Base-by-base conservation (phyloP, 495 filamentous ascomycete genomes). In the Amphirosellinia nigrospora region DNA sequence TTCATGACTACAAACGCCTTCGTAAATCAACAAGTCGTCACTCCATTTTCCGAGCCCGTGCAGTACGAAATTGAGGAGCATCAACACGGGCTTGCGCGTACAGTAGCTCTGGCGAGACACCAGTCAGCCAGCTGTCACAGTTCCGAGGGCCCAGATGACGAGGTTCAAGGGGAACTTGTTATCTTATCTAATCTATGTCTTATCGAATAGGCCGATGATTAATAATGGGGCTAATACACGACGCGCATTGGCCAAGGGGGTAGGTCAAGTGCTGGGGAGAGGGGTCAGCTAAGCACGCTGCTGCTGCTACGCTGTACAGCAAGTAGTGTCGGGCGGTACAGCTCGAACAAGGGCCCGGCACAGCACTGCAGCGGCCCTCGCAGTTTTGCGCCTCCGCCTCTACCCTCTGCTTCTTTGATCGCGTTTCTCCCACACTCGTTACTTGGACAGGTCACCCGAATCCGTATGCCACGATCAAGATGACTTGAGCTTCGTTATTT, bases 401-500 rank as follows among this genome's bases (percentile, higher is more conserved):
- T 72, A 69, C 70, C 26, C 63, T 50, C 55, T 64, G 30, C 32
- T 38, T 67, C 66, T 69, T 53, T 62, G 58, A 65, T 72, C 71
- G 69, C 67, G 53, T 73, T 64, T 64, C 60, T 58, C 39, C 36
- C 67, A 64, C 58, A 43, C 68, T 59, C 65, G 56, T 70, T 72
- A 26, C 70, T 53, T 53, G 62, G 48, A 71, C 64, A 62, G 66
- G 45, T 41, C 56, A 69, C 50, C 66, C 67, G 73, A 64, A 43
- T 60, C 39, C 23, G 30, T 66, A 72, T 73, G 59, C 68, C 69
- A 76, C 71, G 70, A 76, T 66, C 72, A 78, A 72, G 68, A 78
- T 78, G 76, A 72, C 76, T 70, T 78, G 66, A 73, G 55, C 72
- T 73, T 76, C 72, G 58, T 64, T 66, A 55, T 68, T 71, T 73